A percentile compares a stretch with the other conserved stretches of the same genome.
These are phyloP conservation scores for Neopestalotiopsis clavispora DNA, from an alignment of 2,329 filamentous ascomycete species.

Conservation along the genomic window DNA sequence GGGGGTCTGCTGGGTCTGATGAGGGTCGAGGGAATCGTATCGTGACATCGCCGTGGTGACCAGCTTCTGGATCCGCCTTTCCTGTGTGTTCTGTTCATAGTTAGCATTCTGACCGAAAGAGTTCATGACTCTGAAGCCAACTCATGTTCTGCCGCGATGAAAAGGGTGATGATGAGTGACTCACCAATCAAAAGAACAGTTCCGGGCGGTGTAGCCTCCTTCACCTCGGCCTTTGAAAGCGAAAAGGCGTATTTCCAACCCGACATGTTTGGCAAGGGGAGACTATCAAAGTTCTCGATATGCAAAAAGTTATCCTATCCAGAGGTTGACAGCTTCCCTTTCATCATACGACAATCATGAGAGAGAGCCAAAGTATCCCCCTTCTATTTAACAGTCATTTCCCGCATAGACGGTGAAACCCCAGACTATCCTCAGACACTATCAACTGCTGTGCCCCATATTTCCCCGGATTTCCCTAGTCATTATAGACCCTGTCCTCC, in stretches of 20 bases:
- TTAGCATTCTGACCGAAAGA: not conserved
- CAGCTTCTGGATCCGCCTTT: constrained; percentile 6
- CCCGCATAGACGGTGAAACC: not conserved
- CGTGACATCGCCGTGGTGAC: constrained; percentile 12
- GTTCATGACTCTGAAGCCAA: not conserved
- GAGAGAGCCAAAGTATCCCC: not conserved
- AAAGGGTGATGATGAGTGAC: not conserved
- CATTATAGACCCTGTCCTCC: constrained; percentile 7
- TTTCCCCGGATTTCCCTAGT: constrained; percentile 6
- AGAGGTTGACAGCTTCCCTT: not conserved
- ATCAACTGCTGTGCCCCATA: not conserved
- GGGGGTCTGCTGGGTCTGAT: constrained; percentile 39
- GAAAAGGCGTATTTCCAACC: constrained; percentile 28
- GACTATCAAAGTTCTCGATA: not conserved
- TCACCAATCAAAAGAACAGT: constrained; percentile 27
- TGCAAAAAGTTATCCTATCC: not conserved
- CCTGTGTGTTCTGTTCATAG: not conserved
- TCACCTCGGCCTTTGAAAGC: constrained; percentile 25
- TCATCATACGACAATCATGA: constrained; percentile 3
- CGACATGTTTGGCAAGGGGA: constrained; percentile 10
- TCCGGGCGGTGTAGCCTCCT: constrained; percentile 24
- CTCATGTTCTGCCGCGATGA: too few species aligned
- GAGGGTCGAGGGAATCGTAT: constrained; percentile 30
- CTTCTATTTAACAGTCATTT: not conserved
- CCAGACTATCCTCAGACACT: not conserved